Evolutionary conservation across 2,329 filamentous ascomycete genomes (phyloP).

Genomic region (Hymenoscyphus albidus): DNA sequence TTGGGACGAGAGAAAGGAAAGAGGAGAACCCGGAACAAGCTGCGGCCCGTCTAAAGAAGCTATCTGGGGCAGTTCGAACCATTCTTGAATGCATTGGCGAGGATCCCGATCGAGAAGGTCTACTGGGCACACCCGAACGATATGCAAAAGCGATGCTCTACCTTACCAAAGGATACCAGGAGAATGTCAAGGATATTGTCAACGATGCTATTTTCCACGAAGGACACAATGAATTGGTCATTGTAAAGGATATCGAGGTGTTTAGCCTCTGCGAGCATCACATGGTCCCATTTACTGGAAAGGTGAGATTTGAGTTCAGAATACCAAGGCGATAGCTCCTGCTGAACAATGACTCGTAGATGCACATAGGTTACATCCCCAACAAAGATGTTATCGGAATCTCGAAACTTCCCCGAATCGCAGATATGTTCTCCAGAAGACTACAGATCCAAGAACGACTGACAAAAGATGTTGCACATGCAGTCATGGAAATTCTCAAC

Average conservation of each 20-base stretch:
- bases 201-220: constrained; percentile 95
- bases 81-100: constrained; percentile 67
- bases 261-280: constrained; percentile 97
- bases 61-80: constrained; percentile 60
- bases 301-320: constrained; percentile 51
- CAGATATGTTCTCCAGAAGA: constrained; percentile 91
- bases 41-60: constrained; percentile 50
- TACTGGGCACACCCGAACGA: constrained; percentile 69
- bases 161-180: constrained; percentile 95
- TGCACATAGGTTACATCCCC: constrained; percentile 99
- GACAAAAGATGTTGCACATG: constrained; percentile 92
- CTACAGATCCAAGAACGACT: constrained; percentile 95
- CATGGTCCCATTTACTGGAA: constrained; percentile 91
- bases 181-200: constrained; percentile 87
- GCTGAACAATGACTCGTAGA: constrained; percentile 47
- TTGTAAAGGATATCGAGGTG: constrained; percentile 95
- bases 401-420: constrained; percentile 91
- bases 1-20: constrained; percentile 60
- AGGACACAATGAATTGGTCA: constrained; percentile 94
- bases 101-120: constrained; percentile 61
- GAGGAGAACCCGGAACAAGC: constrained; percentile 53
- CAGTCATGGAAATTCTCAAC: constrained; percentile 87
- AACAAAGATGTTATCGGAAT: constrained; percentile 87
- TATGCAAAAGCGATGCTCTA: constrained; percentile 95
- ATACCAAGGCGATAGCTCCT: background rate